Evolutionary conservation across 2,329 filamentous ascomycete species (phyloP).

Genomic region (Trichoderma asperellum): DNA sequence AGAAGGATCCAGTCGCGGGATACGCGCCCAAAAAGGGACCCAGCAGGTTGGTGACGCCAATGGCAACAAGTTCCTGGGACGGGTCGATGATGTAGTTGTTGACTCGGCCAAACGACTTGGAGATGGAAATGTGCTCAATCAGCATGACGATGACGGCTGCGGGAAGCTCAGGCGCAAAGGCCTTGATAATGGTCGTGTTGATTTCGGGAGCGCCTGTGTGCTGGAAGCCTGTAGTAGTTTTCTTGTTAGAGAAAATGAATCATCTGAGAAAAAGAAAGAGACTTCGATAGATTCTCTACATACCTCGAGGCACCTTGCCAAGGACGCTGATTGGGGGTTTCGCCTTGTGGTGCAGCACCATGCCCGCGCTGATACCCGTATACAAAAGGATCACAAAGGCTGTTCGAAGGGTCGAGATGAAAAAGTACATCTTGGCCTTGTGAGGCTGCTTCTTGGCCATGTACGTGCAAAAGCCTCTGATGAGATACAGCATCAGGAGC

Average conservation of each 20-base stretch:
- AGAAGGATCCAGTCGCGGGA: constrained; percentile 88
- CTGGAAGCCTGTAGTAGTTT: constrained; percentile 61
- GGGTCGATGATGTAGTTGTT: constrained; percentile 83
- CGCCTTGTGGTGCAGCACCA: constrained; percentile 63
- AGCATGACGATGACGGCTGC: constrained; percentile 76
- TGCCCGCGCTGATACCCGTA: constrained; percentile 74
- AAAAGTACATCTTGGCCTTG: constrained; percentile 73
- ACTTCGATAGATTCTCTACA: constrained; percentile 30
- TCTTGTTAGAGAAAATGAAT: not conserved
- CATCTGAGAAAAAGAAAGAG: not conserved
- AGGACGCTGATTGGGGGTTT: constrained; percentile 67
- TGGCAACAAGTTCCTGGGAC: constrained; percentile 78
- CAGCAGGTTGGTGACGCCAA: constrained; percentile 74
- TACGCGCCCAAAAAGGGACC: constrained; percentile 82
- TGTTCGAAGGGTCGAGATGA: constrained; percentile 75
- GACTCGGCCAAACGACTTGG: constrained; percentile 78
- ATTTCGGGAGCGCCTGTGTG: constrained; percentile 69
- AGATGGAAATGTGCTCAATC: constrained; percentile 81
- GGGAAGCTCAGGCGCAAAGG: constrained; percentile 69
- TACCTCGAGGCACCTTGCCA: constrained; percentile 69
- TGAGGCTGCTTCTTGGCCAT: constrained; percentile 69
- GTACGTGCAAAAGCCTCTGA: constrained; percentile 64
- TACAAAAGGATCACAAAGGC: constrained; percentile 82
- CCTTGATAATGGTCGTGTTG: constrained; percentile 61
- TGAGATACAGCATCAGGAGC: constrained; percentile 67